These are phyloP conservation scores for Staphylotrichum longicolle DNA, from an alignment of 495 filamentous ascomycete genomes.

Conservation along the genomic window DNA sequence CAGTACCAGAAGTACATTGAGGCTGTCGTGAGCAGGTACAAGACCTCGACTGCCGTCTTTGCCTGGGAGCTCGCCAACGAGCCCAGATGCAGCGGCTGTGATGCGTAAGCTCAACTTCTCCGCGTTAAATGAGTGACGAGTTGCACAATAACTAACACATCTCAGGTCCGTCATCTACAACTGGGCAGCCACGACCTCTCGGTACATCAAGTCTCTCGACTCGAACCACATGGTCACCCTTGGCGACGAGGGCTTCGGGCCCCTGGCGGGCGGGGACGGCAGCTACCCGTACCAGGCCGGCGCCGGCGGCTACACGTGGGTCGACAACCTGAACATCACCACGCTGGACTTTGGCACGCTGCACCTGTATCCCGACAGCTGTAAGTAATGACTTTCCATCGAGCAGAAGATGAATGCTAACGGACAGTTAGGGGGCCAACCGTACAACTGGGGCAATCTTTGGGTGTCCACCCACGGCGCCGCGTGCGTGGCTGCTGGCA, in stretches of 20 bases:
- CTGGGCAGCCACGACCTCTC: slow-evolving; percentile 58
- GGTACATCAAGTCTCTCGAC: slow-evolving; percentile 64
- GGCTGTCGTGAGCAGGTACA: slow-evolving; percentile 60
- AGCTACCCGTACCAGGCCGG: slow-evolving; percentile 55
- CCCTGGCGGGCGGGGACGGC: slow-evolving; percentile 37
- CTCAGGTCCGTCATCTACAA: slow-evolving; percentile 48
- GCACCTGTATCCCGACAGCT: slow-evolving; percentile 58
- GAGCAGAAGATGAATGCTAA: not conserved
- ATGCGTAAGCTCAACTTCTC: not conserved
- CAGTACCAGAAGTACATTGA: slow-evolving; percentile 63
- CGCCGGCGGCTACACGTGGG: slow-evolving; percentile 58
- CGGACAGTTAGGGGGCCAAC: slow-evolving; percentile 35
- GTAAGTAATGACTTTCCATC: slow-evolving; percentile 24
- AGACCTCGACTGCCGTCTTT: slow-evolving; percentile 56
- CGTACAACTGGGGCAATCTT: slow-evolving; percentile 43
- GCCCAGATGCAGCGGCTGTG: slow-evolving; percentile 60
- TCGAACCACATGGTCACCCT: slow-evolving; percentile 62
- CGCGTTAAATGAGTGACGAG: not conserved
- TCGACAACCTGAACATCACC: slow-evolving; percentile 46
- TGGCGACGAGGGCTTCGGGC: slow-evolving; percentile 57
- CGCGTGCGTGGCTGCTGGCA: slow-evolving; percentile 52
- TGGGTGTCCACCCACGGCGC: slow-evolving; percentile 59
- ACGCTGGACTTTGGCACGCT: slow-evolving; percentile 63
- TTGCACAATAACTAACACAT: not conserved
- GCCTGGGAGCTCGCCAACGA: slow-evolving; percentile 73